These are phyloP conservation scores for Globisporangium emineosum DNA, from an alignment of 352 stramenopile species.

Conservation along the genomic window DNA sequence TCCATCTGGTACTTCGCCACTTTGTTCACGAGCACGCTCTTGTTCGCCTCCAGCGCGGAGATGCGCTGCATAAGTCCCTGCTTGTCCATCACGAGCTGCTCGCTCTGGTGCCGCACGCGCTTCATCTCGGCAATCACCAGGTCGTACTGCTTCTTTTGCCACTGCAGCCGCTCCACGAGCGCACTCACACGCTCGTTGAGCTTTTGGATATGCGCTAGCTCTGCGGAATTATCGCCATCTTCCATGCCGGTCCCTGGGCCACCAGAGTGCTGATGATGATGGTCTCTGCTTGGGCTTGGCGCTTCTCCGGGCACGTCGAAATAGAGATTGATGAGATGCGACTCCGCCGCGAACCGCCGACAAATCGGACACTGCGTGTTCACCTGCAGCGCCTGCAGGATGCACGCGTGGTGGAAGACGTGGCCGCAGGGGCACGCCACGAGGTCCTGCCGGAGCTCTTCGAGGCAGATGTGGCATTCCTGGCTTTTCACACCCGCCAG, in stretches of 20 bases:
- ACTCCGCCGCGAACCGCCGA: slow-evolving; percentile 35
- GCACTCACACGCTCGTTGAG: slow-evolving; percentile 52
- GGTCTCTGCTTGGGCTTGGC: neutral
- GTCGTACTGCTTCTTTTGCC: slow-evolving; percentile 78
- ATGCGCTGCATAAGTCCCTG: slow-evolving; percentile 56
- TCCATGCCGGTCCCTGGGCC: neutral
- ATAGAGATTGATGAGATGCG: slow-evolving; percentile 61
- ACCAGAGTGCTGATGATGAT: neutral
- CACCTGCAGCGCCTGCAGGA: slow-evolving; percentile 70
- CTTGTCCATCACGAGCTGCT: slow-evolving; percentile 63
- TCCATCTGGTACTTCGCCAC: slow-evolving; percentile 79
- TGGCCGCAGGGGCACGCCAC: slow-evolving; percentile 63
- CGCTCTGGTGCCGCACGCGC: slow-evolving; percentile 54
- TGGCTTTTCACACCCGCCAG: slow-evolving; percentile 31
- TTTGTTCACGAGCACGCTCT: slow-evolving; percentile 60
- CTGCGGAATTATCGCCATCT: neutral
- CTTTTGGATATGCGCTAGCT: slow-evolving; percentile 27
- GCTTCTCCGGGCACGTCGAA: slow-evolving; percentile 46
- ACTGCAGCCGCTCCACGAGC: slow-evolving; percentile 70
- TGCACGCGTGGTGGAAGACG: slow-evolving; percentile 69
- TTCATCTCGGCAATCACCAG: slow-evolving; percentile 52
- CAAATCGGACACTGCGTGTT: slow-evolving; percentile 76
- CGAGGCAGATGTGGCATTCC: slow-evolving; percentile 83
- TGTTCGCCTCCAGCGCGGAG: slow-evolving; percentile 37
- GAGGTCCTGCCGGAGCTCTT: slow-evolving; percentile 65